Conservation (phyloP, 2,329 filamentous ascomycete genomes). For the Xylaria sp. region DNA sequence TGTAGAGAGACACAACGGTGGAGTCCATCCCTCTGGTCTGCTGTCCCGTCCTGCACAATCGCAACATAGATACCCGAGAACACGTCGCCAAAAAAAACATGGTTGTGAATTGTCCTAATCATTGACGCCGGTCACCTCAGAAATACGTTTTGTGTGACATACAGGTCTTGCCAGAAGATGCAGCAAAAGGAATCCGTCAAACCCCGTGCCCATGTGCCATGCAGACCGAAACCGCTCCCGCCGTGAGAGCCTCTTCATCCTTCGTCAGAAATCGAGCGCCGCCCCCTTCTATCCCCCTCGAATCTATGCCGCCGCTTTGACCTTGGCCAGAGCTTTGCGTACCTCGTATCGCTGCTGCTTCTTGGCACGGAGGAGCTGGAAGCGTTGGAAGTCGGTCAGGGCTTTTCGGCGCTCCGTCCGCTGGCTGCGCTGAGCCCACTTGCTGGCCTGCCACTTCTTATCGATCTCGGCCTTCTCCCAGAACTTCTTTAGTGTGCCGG, state of each 20-base stretch:
- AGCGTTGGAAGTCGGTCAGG: slow-evolving; percentile 98
- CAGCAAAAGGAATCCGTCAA: slow-evolving; percentile 63
- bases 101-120: slow-evolving; percentile 68
- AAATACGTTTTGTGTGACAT: slow-evolving; percentile 63
- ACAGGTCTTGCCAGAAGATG: slow-evolving; percentile 68
- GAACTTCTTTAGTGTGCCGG: slow-evolving; percentile 81
- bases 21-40: slow-evolving; percentile 13
- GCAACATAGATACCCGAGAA: slow-evolving; percentile 12
- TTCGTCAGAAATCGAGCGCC: slow-evolving; percentile 30
- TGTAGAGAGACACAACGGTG: slow-evolving; percentile 5
- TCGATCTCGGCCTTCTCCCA: slow-evolving; percentile 96
- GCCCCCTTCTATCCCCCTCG: slow-evolving; percentile 35
- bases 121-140: slow-evolving; percentile 70
- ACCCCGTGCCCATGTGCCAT: slow-evolving; percentile 63
- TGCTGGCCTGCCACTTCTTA: slow-evolving; percentile 88
- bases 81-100: slow-evolving; percentile 24
- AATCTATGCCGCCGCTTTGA: slow-evolving; percentile 81
- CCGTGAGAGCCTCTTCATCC: slow-evolving; percentile 54
- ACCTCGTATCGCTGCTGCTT: slow-evolving; percentile 99
- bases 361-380: slow-evolving; percentile 99
- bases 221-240: slow-evolving; percentile 38
- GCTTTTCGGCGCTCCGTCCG: slow-evolving; percentile 87
- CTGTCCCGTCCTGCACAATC: slow-evolving; percentile 11
- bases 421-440: slow-evolving; percentile 93
- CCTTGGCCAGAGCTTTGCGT: slow-evolving; percentile 94